Percentiles rank a stretch among this genome's conserved stretches.
phyloP scores from a whole-genome alignment of 345 rosid species.

The Draba incana region DNA sequence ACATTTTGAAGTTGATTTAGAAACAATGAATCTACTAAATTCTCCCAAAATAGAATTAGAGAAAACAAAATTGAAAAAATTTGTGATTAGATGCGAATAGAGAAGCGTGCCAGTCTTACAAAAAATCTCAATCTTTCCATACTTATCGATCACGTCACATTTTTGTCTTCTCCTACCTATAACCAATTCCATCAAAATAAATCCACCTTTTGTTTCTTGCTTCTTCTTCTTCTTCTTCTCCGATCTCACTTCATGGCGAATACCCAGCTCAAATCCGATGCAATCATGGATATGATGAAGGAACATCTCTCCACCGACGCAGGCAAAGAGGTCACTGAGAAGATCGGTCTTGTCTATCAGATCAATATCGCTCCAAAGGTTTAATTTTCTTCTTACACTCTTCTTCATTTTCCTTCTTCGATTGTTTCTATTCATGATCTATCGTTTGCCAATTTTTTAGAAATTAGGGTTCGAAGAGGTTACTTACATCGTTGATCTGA shows the following conservation, averaged over 20 bases:
- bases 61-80: background rate
- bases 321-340: slow-evolving; percentile 61
- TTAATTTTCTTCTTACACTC: background rate
- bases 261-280: slow-evolving; percentile 30
- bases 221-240: too few relatives aligned
- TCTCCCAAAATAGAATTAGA: slow-evolving; percentile 1
- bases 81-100: background rate
- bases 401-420: background rate
- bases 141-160: too few relatives aligned
- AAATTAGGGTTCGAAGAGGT: slow-evolving; percentile 92
- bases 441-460: slow-evolving; percentile 40
- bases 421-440: background rate
- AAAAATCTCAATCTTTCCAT: too few relatives aligned
- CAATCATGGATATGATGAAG: slow-evolving; percentile 72
- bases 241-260: too few relatives aligned
- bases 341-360: slow-evolving; percentile 85
- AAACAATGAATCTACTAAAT: background rate
- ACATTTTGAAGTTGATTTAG: too few relatives aligned
- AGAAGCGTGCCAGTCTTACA: too few relatives aligned
- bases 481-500: slow-evolving; percentile 73
- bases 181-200: too few relatives aligned
- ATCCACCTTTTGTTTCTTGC: too few relatives aligned
- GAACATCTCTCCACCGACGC: slow-evolving; percentile 71
- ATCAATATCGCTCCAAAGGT: slow-evolving; percentile 96
- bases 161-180: too few relatives aligned